Evolutionary conservation across 495 filamentous ascomycete species (phyloP).

Genomic region (Neurospora discreta): DNA sequence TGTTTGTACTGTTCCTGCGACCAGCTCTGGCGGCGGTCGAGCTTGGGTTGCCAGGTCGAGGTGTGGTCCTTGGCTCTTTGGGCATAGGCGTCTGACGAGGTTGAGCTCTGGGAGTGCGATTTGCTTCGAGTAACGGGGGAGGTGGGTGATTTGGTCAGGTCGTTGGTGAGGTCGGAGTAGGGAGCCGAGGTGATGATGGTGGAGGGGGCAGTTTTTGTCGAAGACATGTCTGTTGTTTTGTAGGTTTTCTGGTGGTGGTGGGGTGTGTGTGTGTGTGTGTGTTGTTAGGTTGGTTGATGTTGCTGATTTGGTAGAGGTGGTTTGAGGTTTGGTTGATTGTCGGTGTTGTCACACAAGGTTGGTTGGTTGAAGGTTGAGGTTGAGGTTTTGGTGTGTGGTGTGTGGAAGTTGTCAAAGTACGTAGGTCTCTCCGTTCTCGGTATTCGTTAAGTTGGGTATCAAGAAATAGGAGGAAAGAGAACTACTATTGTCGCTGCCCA

Average conservation of each 20-base stretch:
- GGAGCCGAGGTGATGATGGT: not conserved
- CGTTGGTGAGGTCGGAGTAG: not conserved
- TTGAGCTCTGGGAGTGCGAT: not conserved
- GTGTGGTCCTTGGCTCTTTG: constrained; percentile 26
- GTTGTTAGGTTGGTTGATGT: not conserved
- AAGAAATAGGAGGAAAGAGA: not conserved
- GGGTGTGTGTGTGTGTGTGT: not conserved
- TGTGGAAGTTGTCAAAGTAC: not conserved
- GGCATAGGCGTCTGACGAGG: constrained; percentile 14
- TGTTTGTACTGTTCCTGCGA: constrained; percentile 37
- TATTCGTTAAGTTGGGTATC: not conserved
- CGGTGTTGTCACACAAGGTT: not conserved
- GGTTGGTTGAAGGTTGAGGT: not conserved
- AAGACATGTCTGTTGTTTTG: not conserved
- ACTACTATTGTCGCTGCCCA: not conserved
- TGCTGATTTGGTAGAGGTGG: not conserved
- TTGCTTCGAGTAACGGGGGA: not conserved
- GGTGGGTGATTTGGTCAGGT: not conserved
- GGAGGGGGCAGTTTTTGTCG: not conserved
- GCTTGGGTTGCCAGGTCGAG: constrained; percentile 30
- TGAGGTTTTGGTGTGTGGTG: not conserved
- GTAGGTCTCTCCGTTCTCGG: not conserved
- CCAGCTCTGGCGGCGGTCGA: constrained; percentile 35
- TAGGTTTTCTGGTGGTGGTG: not conserved
- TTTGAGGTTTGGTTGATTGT: not conserved